phyloP scores from a whole-genome alignment of 2,329 filamentous ascomycete genomes.

The Penicillium oxalicum region DNA sequence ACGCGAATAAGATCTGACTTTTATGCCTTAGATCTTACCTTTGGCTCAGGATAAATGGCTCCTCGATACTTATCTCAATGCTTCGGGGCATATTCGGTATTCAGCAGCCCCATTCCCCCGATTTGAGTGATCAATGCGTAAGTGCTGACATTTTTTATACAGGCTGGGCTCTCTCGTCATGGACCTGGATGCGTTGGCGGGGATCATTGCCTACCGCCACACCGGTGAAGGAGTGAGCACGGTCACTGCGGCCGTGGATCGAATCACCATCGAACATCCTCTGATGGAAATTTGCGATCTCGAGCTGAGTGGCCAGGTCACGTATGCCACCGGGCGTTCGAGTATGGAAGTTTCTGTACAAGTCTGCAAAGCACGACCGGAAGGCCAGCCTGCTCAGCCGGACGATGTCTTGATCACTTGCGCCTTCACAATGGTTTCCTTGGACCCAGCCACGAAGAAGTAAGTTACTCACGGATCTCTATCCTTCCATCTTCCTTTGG shows the following conservation, averaged over 20 bases:
- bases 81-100: constrained; percentile 64
- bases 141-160: constrained; percentile 7
- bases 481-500: no score
- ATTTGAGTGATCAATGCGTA: constrained; percentile 9
- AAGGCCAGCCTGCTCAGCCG: constrained; percentile 50
- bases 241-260: constrained; percentile 59
- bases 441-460: constrained; percentile 63
- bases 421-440: constrained; percentile 70
- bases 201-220: constrained; percentile 69
- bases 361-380: constrained; percentile 60
- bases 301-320: constrained; percentile 62
- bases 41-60: constrained; percentile 70
- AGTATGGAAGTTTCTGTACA: constrained; percentile 70
- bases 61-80: constrained; percentile 71
- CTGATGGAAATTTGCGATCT: constrained; percentile 73
- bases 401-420: constrained; percentile 65
- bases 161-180: constrained; percentile 68
- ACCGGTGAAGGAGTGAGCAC: constrained; percentile 59
- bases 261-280: constrained; percentile 63
- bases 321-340: constrained; percentile 66
- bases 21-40: constrained; percentile 51
- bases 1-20: not conserved
- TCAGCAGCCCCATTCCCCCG: constrained; percentile 5
- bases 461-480: constrained; percentile 21
- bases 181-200: constrained; percentile 72